Evolutionary conservation across 2,329 filamentous ascomycete genomes (phyloP).

Genomic region (Endocalyx cinctus): DNA sequence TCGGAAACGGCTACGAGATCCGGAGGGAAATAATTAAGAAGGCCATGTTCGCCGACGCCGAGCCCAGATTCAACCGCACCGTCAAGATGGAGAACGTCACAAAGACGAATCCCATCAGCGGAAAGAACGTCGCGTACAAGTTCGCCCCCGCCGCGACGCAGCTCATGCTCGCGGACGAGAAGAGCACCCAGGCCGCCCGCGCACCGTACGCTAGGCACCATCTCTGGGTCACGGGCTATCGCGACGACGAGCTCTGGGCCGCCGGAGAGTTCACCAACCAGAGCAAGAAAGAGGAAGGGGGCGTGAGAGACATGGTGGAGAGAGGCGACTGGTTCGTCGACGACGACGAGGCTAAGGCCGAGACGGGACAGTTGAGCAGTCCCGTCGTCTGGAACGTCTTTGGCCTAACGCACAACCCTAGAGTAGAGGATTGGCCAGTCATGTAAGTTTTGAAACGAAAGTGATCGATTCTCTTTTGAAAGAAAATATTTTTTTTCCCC

Average conservation of each 20-base stretch:
- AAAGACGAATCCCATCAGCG: constrained; percentile 42
- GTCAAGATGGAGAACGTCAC: constrained; percentile 44
- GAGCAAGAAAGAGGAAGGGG: constrained; percentile 36
- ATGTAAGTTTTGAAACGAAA: constrained; percentile 43
- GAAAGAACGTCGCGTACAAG: constrained; percentile 47
- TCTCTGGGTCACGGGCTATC: constrained; percentile 45
- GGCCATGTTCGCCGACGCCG: constrained; percentile 47
- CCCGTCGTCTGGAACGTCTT: constrained; percentile 50
- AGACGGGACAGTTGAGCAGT: constrained; percentile 37
- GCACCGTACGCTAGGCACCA: constrained; percentile 42
- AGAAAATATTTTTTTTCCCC: too few relatives aligned
- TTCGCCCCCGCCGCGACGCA: constrained; percentile 41
- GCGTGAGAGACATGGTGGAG: constrained; percentile 42
- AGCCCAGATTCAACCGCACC: constrained; percentile 45
- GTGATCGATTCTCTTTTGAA: too few relatives aligned
- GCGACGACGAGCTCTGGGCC: constrained; percentile 46
- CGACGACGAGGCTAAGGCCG: constrained; percentile 5
- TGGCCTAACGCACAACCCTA: constrained; percentile 43
- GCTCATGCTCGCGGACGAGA: constrained; percentile 40
- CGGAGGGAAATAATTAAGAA: constrained; percentile 41
- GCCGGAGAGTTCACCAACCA: constrained; percentile 49
- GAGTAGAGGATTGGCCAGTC: constrained; percentile 47
- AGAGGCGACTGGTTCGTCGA: constrained; percentile 42
- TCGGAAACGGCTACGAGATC: constrained; percentile 57
- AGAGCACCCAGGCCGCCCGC: constrained; percentile 37